Evolutionary conservation across 345 rosid species (phyloP), one percentile per base, ranked within the genome.

Genomic region (Gynandropsis gynandra): DNA sequence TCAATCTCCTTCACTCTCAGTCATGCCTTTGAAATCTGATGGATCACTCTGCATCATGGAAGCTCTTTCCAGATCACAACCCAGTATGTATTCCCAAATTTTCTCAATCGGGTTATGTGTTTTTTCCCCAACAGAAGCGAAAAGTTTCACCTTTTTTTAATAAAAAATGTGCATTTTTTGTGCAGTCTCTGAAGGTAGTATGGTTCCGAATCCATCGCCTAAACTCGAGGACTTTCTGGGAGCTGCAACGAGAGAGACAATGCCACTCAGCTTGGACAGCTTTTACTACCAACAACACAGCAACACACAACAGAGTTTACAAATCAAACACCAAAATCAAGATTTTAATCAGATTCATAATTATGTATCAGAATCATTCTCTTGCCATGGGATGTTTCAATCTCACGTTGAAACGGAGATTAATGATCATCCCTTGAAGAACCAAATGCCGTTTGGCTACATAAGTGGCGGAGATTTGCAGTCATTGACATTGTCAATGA

Each of bases 401-500:
- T 65, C 67, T 56, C 2, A 24, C 5, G 29, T 24, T 5, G 29
- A 24, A 5, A 24, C 29, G 41, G 41, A 37, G 3, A 10, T 37
- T 8, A 24, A 10, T 8, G 15, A 37, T 13, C 41, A 37, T 29
- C 47, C 46, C 27, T 13, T 58, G 65, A 24, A 27, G 76, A 77
- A 44, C 75, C 63, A 40, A 75, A 69, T 16, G 56, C 29, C 66
- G 36, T 48, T 46, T n/a, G 62, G 31, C 18, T 43, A 52, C 41
- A 65, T 56, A 50, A 40, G 57, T 72, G 59, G 52, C 67, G 78
- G 83, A 7, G 83, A 81, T 67, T 75, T 79, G 20, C 80, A 76
- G 64, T 76, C 76, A 16, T 64, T 84, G 76, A 84, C 85, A 74
- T 70, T 84, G 71, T 81, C 93, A 1, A 84, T 84, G 93, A 84